Conservation (phyloP, 2,329 filamentous ascomycete genomes). For the Paracoccidioides lutzii region DNA sequence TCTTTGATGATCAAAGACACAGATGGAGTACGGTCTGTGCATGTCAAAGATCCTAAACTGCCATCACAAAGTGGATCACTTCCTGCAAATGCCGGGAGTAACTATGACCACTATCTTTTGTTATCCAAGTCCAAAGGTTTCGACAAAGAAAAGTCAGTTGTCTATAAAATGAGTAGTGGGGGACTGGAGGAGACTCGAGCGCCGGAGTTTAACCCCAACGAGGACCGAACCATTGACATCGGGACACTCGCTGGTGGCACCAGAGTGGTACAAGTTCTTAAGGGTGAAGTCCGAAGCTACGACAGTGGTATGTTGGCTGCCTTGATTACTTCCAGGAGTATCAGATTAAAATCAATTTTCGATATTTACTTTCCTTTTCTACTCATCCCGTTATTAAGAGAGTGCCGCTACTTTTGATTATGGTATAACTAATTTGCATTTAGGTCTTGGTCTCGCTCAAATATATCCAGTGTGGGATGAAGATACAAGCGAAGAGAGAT, state of each 20-base stretch:
- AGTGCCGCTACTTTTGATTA: background rate
- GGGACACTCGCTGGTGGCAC: constrained; percentile 68
- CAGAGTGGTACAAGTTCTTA: constrained; percentile 75
- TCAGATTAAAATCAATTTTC: background rate
- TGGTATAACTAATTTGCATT: constrained; percentile 7
- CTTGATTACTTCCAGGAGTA: background rate
- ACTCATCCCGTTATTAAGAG: background rate
- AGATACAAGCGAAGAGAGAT: constrained; percentile 62
- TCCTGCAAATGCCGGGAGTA: background rate
- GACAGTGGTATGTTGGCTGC: constrained; percentile 56
- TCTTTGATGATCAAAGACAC: constrained; percentile 61
- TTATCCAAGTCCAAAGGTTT: constrained; percentile 55
- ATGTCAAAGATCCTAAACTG: constrained; percentile 32
- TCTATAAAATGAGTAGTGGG: constrained; percentile 61
- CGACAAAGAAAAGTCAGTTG: constrained; percentile 62
- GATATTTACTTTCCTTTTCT: background rate
- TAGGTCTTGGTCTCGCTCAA: constrained; percentile 75
- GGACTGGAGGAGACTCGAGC: constrained; percentile 63
- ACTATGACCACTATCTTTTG: constrained; percentile 67
- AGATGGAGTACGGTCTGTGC: constrained; percentile 71
- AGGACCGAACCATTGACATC: constrained; percentile 75
- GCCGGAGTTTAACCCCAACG: constrained; percentile 83
- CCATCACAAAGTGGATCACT: background rate
- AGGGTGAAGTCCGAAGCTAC: constrained; percentile 78
- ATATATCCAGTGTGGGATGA: constrained; percentile 91